Conservation (phyloP, 164 flowering plant species). For the Dillenia suffruticosa region DNA sequence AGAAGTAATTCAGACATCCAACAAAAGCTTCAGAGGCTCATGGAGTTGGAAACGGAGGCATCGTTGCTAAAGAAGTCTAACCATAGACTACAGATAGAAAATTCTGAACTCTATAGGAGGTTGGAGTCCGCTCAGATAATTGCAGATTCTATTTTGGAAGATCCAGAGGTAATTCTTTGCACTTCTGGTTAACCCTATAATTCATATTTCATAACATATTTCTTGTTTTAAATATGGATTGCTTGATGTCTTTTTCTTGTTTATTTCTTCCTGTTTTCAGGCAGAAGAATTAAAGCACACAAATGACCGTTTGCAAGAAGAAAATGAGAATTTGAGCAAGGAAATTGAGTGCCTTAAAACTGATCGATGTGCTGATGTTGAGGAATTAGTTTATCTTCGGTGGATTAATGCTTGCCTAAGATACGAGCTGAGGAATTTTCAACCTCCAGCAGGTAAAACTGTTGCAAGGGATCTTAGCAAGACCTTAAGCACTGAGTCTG, state of each 20-base stretch:
- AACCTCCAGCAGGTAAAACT: constrained; percentile 59
- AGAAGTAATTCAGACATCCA: constrained; percentile 20
- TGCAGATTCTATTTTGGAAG: constrained; percentile 48
- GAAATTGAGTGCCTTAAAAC: constrained; percentile 64
- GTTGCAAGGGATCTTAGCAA: constrained; percentile 82
- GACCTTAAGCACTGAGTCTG: constrained; percentile 71
- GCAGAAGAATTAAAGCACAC: constrained; percentile 32
- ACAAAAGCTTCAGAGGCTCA: constrained; percentile 31
- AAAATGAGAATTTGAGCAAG: constrained; percentile 50
- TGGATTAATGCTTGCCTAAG: constrained; percentile 96
- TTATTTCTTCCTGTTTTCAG: constrained; percentile 29
- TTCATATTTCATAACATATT: background rate
- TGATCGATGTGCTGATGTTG: constrained; percentile 65
- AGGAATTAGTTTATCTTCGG: constrained; percentile 84
- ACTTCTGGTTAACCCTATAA: background rate
- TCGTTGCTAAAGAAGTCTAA: constrained; percentile 47
- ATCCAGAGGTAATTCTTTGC: constrained; percentile 44
- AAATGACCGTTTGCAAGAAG: constrained; percentile 28
- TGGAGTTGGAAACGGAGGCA: constrained; percentile 45
- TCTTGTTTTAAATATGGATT: background rate
- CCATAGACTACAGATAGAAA: constrained; percentile 49
- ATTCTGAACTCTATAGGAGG: constrained; percentile 49
- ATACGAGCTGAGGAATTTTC: constrained; percentile 69
- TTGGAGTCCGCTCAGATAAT: constrained; percentile 62
- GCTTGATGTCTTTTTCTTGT: background rate